These are phyloP conservation scores for Toxicodendron radicans DNA, from an alignment of 345 rosid genomes.

Conservation along the genomic window DNA sequence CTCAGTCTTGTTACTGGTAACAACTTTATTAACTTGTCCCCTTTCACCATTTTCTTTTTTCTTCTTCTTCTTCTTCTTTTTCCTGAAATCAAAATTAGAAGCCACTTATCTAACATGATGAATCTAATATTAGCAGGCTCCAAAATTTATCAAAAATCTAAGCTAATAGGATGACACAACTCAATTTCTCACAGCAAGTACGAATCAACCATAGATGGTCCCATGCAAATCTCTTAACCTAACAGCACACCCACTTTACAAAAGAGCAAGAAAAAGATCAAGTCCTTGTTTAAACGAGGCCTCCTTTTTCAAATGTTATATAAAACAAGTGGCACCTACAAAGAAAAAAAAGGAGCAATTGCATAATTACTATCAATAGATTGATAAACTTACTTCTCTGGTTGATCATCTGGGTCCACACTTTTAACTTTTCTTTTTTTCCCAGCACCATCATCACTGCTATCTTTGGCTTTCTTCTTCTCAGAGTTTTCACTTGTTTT, in stretches of 20 bases:
- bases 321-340: background rate
- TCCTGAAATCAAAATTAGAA: constrained; percentile 41
- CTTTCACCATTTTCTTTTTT: constrained; percentile 44
- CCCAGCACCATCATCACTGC: constrained; percentile 31
- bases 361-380: background rate
- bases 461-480: constrained; percentile 36
- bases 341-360: background rate
- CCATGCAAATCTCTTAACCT: background rate
- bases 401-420: constrained; percentile 50
- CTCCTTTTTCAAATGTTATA: background rate
- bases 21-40: constrained; percentile 25
- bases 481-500: constrained; percentile 22
- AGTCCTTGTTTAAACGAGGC: background rate
- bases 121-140: constrained; percentile 5
- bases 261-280: background rate
- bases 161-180: background rate
- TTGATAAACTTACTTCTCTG: constrained; percentile 50
- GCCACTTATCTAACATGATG: constrained; percentile 12
- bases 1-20: constrained; percentile 21
- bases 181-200: background rate
- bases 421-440: constrained; percentile 68
- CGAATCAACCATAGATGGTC: background rate
- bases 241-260: background rate
- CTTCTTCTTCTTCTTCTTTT: constrained; percentile 59
- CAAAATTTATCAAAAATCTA: too few species aligned